These are phyloP conservation scores for Tetrahymena thermophila DNA, from an alignment of 73 alveolate species.

Conservation along the genomic window DNA sequence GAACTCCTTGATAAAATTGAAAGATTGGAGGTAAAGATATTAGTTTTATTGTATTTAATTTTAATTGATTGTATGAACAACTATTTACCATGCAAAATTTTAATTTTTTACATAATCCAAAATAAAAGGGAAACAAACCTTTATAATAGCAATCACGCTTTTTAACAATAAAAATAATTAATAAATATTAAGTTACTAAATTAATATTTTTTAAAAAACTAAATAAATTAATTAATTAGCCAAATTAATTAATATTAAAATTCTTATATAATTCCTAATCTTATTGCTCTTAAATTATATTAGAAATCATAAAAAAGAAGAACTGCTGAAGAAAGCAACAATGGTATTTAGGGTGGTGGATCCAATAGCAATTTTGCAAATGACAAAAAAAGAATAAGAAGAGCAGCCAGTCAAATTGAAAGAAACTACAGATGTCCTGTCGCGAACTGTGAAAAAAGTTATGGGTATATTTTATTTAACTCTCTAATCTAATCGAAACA, in stretches of 20 bases:
- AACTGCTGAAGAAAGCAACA: not conserved
- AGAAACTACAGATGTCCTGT: slow-evolving; percentile 42
- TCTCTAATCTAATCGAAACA: not conserved
- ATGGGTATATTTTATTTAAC: slow-evolving; percentile 5
- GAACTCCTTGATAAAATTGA: slow-evolving; percentile 34
- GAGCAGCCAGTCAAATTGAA: slow-evolving; percentile 39
- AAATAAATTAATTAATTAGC: not conserved
- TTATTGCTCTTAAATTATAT: not conserved
- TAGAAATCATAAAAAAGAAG: not conserved
- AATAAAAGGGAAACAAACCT: not conserved
- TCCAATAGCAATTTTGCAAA: not conserved
- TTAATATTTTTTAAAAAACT: no score
- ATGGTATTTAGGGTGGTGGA: not conserved
- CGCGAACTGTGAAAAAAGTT: slow-evolving; percentile 33
- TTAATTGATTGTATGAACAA: not conserved
- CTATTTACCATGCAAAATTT: not conserved
- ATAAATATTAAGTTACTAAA: not conserved
- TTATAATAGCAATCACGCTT: not conserved
- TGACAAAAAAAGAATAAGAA: not conserved
- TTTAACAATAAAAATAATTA: no score
- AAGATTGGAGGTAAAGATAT: slow-evolving; percentile 27
- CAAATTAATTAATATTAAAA: not conserved
- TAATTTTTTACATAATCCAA: not conserved
- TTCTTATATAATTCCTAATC: not conserved
- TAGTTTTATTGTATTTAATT: not conserved